Percentiles rank a stretch among this genome's conserved stretches.
Conservation (phyloP, 768 basidiomycete species). For the Nidularia pulvinata region DNA sequence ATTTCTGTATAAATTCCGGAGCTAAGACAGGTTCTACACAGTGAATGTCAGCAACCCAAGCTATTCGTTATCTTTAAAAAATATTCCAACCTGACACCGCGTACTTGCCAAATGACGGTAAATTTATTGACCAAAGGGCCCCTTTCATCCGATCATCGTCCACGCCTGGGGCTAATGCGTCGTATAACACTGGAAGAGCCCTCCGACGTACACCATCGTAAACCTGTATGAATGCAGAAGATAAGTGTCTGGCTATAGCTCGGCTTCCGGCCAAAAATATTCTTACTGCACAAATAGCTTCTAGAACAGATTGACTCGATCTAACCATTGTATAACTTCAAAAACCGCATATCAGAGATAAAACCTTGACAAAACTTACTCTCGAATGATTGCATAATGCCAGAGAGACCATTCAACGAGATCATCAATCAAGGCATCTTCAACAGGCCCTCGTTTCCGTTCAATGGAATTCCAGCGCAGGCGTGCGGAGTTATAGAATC, state of each 20-base stretch:
- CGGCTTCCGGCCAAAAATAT: conserved; percentile 15
- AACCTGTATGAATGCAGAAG: conserved; percentile 28
- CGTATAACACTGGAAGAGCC: conserved; percentile 57
- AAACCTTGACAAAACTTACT: conserved; percentile 25
- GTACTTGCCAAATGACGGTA: conserved; percentile 60
- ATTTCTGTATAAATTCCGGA: conserved; percentile 51
- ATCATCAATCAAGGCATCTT: conserved; percentile 70
- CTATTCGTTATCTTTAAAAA: neutral
- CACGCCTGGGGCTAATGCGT: conserved; percentile 60
- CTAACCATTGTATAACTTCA: conserved; percentile 16
- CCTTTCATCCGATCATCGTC: conserved; percentile 96
- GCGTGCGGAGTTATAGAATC: conserved; percentile 66
- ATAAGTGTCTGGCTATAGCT: neutral
- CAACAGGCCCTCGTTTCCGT: conserved; percentile 54
- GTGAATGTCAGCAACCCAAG: too few relatives aligned
- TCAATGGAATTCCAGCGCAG: conserved; percentile 77
- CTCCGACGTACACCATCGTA: conserved; percentile 72
- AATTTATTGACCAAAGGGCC: conserved; percentile 77
- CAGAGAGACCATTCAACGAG: conserved; percentile 76
- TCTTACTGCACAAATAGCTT: conserved; percentile 34
- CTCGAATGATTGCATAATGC: conserved; percentile 62
- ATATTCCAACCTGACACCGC: conserved; percentile 39
- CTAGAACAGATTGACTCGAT: conserved; percentile 47
- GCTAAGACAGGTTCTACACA: conserved; percentile 61
- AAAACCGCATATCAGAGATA: neutral